phyloP scores from a whole-genome alignment of 441 rosid genomes.

The Adansonia grandidieri region DNA sequence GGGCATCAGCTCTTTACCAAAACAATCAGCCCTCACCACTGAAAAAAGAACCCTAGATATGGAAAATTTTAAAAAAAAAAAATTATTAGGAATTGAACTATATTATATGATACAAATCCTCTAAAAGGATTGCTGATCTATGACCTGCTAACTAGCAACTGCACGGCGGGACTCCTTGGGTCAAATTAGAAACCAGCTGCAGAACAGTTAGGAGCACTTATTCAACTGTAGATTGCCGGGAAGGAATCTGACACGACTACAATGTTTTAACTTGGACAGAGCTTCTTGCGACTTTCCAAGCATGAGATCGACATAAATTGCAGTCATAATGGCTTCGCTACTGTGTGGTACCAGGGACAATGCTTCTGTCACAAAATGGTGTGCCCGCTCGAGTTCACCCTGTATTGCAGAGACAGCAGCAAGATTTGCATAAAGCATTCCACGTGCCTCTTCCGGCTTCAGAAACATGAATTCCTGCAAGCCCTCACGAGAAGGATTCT shows the following conservation, averaged over 20 bases:
- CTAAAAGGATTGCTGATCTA: constrained; percentile 61
- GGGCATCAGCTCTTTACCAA: constrained; percentile 56
- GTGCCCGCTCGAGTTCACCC: constrained; percentile 76
- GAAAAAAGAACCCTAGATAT: constrained; percentile 50
- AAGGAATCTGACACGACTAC: constrained; percentile 67
- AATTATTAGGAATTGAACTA: constrained; percentile 58
- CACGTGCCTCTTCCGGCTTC: constrained; percentile 90
- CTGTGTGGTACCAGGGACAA: constrained; percentile 60
- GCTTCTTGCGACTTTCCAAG: constrained; percentile 82
- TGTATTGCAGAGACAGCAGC: constrained; percentile 67
- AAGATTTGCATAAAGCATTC: constrained; percentile 74
- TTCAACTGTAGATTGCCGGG: constrained; percentile 51
- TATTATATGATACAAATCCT: constrained; percentile 78
- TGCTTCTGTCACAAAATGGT: constrained; percentile 56
- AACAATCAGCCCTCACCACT: constrained; percentile 54
- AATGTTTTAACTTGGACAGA: constrained; percentile 70
- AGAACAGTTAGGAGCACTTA: constrained; percentile 42
- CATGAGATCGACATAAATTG: constrained; percentile 74
- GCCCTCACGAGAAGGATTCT: constrained; percentile 44
- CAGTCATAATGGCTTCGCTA: constrained; percentile 76
- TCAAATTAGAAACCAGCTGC: no score
- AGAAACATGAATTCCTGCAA: constrained; percentile 48
- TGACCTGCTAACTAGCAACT: constrained; percentile 48
- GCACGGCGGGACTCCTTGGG: constrained; percentile 32
- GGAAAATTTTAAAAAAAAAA: constrained; percentile 31